Percentiles rank a stretch among this genome's conserved stretches.
These are phyloP conservation scores for Mycena amicta DNA, from an alignment of 768 basidiomycete genomes.

Conservation along the genomic window DNA sequence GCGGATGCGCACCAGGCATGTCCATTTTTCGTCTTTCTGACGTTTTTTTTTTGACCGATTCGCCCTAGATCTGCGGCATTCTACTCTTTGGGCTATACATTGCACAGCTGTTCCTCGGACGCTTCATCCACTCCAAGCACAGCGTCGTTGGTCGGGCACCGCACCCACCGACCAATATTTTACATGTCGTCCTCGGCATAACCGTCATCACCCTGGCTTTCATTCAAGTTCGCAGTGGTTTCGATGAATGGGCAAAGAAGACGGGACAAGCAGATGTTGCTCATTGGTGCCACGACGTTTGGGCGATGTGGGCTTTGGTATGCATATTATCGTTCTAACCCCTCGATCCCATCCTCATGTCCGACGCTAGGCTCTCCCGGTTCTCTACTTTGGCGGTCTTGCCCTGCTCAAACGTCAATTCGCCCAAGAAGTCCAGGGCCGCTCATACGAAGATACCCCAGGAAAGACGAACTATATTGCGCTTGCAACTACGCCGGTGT, in stretches of 20 bases:
- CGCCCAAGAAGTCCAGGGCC: slow-evolving; percentile 36
- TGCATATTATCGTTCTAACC: slow-evolving; percentile 23
- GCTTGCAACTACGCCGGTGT: slow-evolving; percentile 23
- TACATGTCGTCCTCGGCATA: slow-evolving; percentile 59
- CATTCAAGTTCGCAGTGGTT: slow-evolving; percentile 53
- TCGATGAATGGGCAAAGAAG: slow-evolving; percentile 45
- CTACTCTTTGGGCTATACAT: slow-evolving; percentile 54
- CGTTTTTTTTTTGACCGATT: background rate
- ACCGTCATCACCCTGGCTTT: slow-evolving; percentile 51
- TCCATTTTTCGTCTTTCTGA: background rate
- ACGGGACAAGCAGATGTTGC: slow-evolving; percentile 39
- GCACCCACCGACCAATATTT: slow-evolving; percentile 57
- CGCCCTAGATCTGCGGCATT: slow-evolving; percentile 51
- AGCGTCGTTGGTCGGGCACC: slow-evolving; percentile 29
- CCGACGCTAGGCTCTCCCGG: slow-evolving; percentile 40
- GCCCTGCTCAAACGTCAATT: slow-evolving; percentile 45
- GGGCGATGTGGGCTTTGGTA: slow-evolving; percentile 51
- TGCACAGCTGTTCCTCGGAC: slow-evolving; percentile 54
- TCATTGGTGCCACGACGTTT: slow-evolving; percentile 41
- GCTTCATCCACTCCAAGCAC: slow-evolving; percentile 50
- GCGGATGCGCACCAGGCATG: slow-evolving; percentile 53
- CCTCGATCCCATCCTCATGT: background rate
- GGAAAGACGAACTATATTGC: slow-evolving; percentile 29
- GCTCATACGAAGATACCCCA: slow-evolving; percentile 10
- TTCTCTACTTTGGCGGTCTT: slow-evolving; percentile 50